Percentiles rank a stretch among this genome's conserved stretches.
These are phyloP conservation scores for Punctularia strigosozonata DNA, from an alignment of 768 basidiomycete genomes.

Conservation along the genomic window DNA sequence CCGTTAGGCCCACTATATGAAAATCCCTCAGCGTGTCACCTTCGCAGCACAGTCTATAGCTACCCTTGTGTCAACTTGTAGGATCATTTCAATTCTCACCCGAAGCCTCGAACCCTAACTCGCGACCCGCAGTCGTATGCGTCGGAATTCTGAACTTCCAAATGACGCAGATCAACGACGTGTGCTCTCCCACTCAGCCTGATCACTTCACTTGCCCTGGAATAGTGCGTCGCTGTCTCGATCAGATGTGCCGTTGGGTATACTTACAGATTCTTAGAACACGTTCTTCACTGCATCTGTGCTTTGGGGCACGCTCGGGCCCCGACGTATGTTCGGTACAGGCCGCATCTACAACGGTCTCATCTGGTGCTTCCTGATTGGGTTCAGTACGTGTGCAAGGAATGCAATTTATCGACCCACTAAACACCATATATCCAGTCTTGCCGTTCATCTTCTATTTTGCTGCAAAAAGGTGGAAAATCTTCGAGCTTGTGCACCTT, in stretches of 20 bases:
- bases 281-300: constrained; percentile 28
- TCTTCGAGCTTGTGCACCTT: constrained; percentile 19
- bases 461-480: constrained; percentile 17
- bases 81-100: no score
- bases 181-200: constrained; percentile 20
- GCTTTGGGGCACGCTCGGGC: constrained; percentile 20
- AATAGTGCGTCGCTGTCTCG: constrained; percentile 6
- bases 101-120: no score
- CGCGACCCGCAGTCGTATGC: constrained; percentile 8
- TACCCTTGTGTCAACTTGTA: constrained; percentile 20
- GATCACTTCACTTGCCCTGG: constrained; percentile 24
- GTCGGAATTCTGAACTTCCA: constrained; percentile 18
- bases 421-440: neutral
- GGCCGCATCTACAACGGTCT: constrained; percentile 20
- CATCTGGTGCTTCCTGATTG: constrained; percentile 22
- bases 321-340: constrained; percentile 22
- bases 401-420: neutral
- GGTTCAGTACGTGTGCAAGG: constrained; percentile 9
- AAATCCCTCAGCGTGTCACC: constrained; percentile 18
- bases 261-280: no score
- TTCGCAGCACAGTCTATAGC: constrained; percentile 24
- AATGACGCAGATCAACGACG: constrained; percentile 18
- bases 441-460: constrained; percentile 22
- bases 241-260: no score
- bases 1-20: no score